Conservation (phyloP, 257 asterid species). For the Mentha longifolia region DNA sequence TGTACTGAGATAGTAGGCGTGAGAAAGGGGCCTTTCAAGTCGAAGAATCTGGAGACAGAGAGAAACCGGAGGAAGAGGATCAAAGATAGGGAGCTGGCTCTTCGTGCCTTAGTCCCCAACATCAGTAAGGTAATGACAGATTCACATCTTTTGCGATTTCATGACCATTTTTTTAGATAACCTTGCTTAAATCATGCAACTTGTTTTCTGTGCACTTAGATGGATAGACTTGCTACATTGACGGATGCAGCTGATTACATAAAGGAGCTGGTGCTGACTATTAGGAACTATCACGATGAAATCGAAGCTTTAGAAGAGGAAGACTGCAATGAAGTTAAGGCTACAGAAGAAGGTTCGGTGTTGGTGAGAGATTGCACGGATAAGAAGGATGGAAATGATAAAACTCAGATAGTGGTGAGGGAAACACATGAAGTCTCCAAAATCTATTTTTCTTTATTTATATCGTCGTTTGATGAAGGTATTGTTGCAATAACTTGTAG, state of each 20-base stretch:
- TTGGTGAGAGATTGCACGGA: slow-evolving; percentile 24
- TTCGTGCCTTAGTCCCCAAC: slow-evolving; percentile 83
- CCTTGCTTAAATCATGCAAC: background rate
- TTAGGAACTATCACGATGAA: slow-evolving; percentile 45
- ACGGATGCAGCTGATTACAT: slow-evolving; percentile 78
- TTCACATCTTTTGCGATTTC: slow-evolving; percentile 2
- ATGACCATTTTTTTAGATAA: background rate
- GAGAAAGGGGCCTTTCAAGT: slow-evolving; percentile 51
- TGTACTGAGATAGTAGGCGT: slow-evolving; percentile 24
- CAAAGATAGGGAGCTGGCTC: slow-evolving; percentile 63
- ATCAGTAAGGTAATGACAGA: slow-evolving; percentile 66
- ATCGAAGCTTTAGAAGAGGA: slow-evolving; percentile 48
- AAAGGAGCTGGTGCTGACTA: slow-evolving; percentile 49
- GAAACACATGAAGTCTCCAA: background rate
- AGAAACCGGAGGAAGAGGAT: slow-evolving; percentile 82
- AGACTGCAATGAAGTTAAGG: slow-evolving; percentile 29
- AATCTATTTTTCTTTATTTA: background rate
- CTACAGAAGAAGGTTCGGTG: slow-evolving; percentile 29
- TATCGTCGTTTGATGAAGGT: background rate
- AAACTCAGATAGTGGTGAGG: slow-evolving; percentile 45
- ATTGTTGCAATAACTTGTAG: slow-evolving; percentile 34
- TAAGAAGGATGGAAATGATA: slow-evolving; percentile 27
- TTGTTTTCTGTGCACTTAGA: slow-evolving; percentile 44
- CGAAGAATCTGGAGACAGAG: slow-evolving; percentile 87
- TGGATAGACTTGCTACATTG: slow-evolving; percentile 67